These are phyloP conservation scores for Nematodospora valgi DNA, from an alignment of 805 yeast genomes.

Conservation along the genomic window DNA sequence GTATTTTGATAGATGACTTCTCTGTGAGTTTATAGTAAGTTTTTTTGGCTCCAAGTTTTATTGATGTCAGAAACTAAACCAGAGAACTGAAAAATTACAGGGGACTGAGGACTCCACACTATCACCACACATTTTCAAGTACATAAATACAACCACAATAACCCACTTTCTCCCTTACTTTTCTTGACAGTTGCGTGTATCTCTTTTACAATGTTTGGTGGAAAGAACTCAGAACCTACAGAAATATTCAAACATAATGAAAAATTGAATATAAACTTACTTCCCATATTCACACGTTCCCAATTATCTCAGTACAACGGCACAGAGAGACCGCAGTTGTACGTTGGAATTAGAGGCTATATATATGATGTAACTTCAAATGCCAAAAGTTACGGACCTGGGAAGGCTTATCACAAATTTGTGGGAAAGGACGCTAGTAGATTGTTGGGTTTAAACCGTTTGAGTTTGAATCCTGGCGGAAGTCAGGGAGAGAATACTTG, in stretches of 20 bases:
- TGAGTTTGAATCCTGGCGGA: constrained; percentile 12
- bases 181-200: too few species aligned
- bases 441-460: constrained; percentile 64
- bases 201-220: constrained; percentile 3
- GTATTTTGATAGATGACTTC: neutral
- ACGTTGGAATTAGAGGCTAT: constrained; percentile 71
- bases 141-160: too few species aligned
- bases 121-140: too few species aligned
- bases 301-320: constrained; percentile 35
- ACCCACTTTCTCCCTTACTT: too few species aligned
- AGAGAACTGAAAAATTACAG: too few species aligned
- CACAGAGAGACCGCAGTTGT: constrained; percentile 38
- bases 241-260: constrained; percentile 29
- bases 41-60: neutral
- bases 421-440: constrained; percentile 78
- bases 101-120: too few species aligned
- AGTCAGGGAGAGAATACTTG: constrained; percentile 31
- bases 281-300: constrained; percentile 32
- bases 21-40: neutral
- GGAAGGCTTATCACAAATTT: constrained; percentile 65
- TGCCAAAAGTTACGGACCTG: constrained; percentile 68
- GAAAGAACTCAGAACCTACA: constrained; percentile 10
- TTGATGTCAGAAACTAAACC: neutral
- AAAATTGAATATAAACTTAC: constrained; percentile 23
- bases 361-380: constrained; percentile 77